These are phyloP conservation scores for Tulasnella sp. DNA, from an alignment of 768 basidiomycete genomes.

Conservation along the genomic window DNA sequence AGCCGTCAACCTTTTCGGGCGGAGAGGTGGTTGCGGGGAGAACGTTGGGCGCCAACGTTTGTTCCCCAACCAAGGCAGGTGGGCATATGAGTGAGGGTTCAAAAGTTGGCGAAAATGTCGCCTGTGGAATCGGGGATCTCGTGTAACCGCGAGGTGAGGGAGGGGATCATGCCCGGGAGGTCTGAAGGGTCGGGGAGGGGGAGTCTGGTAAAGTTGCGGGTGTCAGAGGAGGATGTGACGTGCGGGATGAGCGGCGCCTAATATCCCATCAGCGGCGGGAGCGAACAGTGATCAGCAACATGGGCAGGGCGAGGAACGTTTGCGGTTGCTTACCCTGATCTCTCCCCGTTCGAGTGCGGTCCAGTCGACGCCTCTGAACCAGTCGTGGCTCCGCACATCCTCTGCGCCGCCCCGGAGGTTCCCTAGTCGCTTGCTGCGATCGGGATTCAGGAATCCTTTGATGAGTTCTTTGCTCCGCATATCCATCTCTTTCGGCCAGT, in stretches of 20 bases:
- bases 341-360: constrained; percentile 72
- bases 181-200: constrained; percentile 20
- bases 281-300: constrained; percentile 13
- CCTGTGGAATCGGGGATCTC: constrained; percentile 10
- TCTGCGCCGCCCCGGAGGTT: constrained; percentile 87
- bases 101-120: constrained; percentile 12
- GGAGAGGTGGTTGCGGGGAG: too few relatives aligned
- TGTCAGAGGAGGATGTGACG: constrained; percentile 67
- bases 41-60: too few relatives aligned
- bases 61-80: too few relatives aligned
- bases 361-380: constrained; percentile 96
- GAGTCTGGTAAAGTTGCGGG: constrained; percentile 57
- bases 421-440: constrained; percentile 81
- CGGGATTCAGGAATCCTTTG: constrained; percentile 77
- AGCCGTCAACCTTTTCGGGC: too few relatives aligned
- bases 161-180: constrained; percentile 19
- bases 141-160: constrained; percentile 8
- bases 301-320: neutral
- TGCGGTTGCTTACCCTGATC: constrained; percentile 49
- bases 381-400: constrained; percentile 82
- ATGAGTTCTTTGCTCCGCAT: constrained; percentile 81
- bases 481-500: constrained; percentile 88
- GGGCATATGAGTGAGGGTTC: too few relatives aligned
- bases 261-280: neutral
- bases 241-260: constrained; percentile 27